Percentiles rank a stretch among this genome's conserved stretches.
These are phyloP conservation scores for Metarhizium humberi DNA, from an alignment of 2,329 filamentous ascomycete species.

Conservation along the genomic window DNA sequence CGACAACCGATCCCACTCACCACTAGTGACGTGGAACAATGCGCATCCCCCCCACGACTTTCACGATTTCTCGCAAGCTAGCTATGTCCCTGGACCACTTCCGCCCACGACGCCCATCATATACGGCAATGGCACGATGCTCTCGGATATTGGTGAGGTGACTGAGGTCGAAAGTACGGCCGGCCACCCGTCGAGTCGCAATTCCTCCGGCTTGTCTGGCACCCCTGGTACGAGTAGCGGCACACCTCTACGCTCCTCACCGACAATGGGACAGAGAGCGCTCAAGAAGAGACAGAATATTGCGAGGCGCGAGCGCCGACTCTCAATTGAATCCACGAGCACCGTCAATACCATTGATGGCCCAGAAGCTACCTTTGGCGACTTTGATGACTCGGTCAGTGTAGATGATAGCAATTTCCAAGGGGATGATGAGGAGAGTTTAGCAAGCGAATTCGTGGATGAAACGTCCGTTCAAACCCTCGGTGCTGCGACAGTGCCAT, in stretches of 20 bases:
- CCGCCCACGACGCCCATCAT: slow-evolving; percentile 55
- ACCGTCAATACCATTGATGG: slow-evolving; percentile 46
- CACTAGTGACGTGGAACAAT: slow-evolving; percentile 43
- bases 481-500: slow-evolving; percentile 6
- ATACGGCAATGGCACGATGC: slow-evolving; percentile 60
- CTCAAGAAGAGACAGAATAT: slow-evolving; percentile 36
- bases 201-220: slow-evolving; percentile 24
- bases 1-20: slow-evolving; percentile 40
- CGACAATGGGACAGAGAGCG: slow-evolving; percentile 31
- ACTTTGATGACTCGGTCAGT: slow-evolving; percentile 53
- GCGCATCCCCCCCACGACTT: slow-evolving; percentile 29
- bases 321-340: slow-evolving; percentile 51
- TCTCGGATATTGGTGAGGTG: slow-evolving; percentile 55
- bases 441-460: slow-evolving; percentile 47
- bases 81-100: slow-evolving; percentile 33
- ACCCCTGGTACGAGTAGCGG: slow-evolving; percentile 16
- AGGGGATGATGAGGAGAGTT: slow-evolving; percentile 58
- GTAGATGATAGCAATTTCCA: slow-evolving; percentile 58
- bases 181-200: slow-evolving; percentile 30
- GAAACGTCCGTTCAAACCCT: slow-evolving; percentile 26
- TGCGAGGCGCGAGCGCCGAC: slow-evolving; percentile 37
- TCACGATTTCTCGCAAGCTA: slow-evolving; percentile 29
- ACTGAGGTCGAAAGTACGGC: slow-evolving; percentile 43
- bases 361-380: slow-evolving; percentile 40
- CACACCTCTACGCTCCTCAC: slow-evolving; percentile 31